A percentile compares a stretch with the other conserved stretches of the same genome.
Evolutionary conservation across 1,139 yeast genomes (phyloP).

Genomic region (Trichomonascaceae sp.): DNA sequence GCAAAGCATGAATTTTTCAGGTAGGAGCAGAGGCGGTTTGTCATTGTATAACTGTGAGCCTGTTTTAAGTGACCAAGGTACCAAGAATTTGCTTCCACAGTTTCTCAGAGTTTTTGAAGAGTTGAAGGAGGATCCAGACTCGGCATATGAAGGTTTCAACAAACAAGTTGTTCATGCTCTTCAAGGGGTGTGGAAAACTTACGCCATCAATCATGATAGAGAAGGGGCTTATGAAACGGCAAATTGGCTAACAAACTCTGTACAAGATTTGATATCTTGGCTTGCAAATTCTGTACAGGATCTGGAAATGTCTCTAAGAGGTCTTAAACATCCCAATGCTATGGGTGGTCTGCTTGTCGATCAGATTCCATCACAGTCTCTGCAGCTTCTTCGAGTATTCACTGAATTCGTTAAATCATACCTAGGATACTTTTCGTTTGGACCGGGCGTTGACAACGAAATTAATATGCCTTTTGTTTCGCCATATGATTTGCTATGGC

Average conservation of each 20-base stretch:
- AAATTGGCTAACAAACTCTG: background rate
- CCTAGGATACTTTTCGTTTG: conserved; percentile 5
- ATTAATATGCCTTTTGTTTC: background rate
- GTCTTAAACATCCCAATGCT: conserved; percentile 37
- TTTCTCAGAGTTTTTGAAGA: conserved; percentile 5
- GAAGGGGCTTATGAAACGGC: background rate
- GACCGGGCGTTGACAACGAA: background rate
- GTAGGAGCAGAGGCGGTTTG: background rate
- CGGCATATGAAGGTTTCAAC: conserved; percentile 3
- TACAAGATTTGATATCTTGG: conserved; percentile 1
- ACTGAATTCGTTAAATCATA: conserved; percentile 24
- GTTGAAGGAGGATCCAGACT: background rate
- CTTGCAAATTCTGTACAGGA: conserved; percentile 55
- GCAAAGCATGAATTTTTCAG: conserved; percentile 1
- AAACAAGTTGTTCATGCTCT: background rate
- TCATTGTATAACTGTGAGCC: background rate
- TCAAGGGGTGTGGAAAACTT: background rate
- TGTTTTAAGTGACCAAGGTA: background rate
- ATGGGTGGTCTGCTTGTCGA: conserved; percentile 41
- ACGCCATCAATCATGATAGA: background rate
- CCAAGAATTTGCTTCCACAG: conserved; percentile 7
- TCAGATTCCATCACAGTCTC: conserved; percentile 55
- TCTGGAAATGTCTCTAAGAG: conserved; percentile 62
- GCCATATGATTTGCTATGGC: conserved; percentile 6
- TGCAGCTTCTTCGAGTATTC: conserved; percentile 53